A percentile compares a stretch with the other conserved stretches of the same genome.
Conservation (phyloP, 495 filamentous ascomycete species). For the Sordaria brevicollis region DNA sequence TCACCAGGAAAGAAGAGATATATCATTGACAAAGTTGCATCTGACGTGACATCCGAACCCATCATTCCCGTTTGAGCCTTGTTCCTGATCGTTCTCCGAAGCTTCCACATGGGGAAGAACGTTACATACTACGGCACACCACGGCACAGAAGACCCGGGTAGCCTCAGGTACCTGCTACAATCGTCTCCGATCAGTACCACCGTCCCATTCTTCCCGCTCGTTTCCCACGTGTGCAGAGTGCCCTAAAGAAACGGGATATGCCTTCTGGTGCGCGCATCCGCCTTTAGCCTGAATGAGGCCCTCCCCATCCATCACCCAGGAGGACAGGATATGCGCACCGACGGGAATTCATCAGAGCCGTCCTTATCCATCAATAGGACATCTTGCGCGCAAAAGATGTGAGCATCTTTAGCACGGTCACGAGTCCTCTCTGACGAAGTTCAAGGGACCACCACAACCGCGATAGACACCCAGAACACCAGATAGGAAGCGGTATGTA, state of each 20-base stretch:
- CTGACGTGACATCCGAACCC: background rate
- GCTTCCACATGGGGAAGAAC: background rate
- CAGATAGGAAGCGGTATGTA: too few species aligned
- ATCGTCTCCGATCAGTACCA: background rate
- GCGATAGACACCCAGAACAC: too few species aligned
- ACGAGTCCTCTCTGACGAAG: background rate
- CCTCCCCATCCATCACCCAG: background rate
- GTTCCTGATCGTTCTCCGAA: background rate
- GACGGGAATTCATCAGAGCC: background rate
- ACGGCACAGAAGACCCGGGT: background rate
- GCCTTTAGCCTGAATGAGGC: background rate
- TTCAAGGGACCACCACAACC: background rate
- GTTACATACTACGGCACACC: background rate
- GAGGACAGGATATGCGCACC: background rate
- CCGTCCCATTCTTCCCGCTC: background rate
- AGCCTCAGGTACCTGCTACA: background rate
- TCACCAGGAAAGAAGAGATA: background rate
- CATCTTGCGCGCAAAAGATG: background rate
- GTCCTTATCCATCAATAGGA: background rate
- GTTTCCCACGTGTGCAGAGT: background rate
- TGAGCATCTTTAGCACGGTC: background rate
- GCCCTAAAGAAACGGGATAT: background rate
- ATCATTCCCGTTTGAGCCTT: background rate
- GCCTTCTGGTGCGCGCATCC: background rate
- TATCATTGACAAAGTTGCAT: background rate